These are phyloP conservation scores for Eruca vesicaria DNA, from an alignment of 441 rosid species.

Conservation along the genomic window DNA sequence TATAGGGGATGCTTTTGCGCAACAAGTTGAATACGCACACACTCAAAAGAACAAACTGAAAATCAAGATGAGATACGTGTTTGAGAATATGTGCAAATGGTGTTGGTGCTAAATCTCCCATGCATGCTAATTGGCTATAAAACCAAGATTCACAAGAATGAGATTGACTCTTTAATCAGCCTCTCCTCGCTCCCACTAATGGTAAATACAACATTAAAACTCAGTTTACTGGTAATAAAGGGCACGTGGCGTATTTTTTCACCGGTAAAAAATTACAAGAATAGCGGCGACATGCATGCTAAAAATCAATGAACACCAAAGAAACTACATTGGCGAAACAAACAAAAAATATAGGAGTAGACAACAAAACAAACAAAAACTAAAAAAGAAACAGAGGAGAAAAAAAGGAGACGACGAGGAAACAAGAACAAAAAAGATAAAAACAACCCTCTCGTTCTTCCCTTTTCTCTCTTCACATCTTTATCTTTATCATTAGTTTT, in stretches of 20 bases:
- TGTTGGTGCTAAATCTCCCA: too few relatives aligned
- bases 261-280: constrained; percentile 17
- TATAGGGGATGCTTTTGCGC: too few relatives aligned
- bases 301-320: constrained; percentile 21
- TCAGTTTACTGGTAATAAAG: constrained; percentile 5
- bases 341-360: not conserved
- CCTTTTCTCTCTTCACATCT: constrained; percentile 35
- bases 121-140: too few relatives aligned
- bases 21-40: too few relatives aligned
- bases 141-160: too few relatives aligned
- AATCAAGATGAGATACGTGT: too few relatives aligned
- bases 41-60: too few relatives aligned
- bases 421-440: constrained; percentile 5
- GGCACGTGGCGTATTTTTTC: not conserved
- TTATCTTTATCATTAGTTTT: not conserved
- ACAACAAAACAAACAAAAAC: not conserved
- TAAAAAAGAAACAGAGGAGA: constrained; percentile 27
- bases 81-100: too few relatives aligned
- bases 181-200: not conserved
- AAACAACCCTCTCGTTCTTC: constrained; percentile 27
- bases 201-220: constrained; percentile 19
- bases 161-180: not conserved
- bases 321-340: constrained; percentile 22
- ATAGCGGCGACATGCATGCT: constrained; percentile 28
- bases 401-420: constrained; percentile 37